Conservation (phyloP, 345 rosid genomes). For the Firmiana major region DNA sequence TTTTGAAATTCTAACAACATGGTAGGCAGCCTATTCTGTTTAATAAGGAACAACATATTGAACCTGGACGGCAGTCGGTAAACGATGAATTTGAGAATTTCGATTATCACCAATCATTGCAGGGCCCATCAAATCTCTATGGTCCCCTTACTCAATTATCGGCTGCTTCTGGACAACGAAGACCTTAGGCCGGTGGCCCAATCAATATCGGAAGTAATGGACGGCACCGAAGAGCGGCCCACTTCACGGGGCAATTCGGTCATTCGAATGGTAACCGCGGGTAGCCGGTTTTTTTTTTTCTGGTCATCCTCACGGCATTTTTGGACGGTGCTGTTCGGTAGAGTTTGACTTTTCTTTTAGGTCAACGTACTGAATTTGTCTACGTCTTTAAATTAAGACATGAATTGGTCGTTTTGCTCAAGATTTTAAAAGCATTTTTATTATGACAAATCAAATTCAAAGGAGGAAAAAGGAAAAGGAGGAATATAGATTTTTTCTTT, state of each 20-base stretch:
- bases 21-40: too few species aligned
- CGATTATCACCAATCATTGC: not conserved
- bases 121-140: not conserved
- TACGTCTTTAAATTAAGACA: not conserved
- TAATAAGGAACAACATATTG: not conserved
- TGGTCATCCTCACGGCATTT: not conserved
- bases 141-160: not conserved
- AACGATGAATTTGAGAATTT: not conserved
- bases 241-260: not conserved
- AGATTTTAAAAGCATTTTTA: too few species aligned
- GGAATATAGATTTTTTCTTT: too few species aligned
- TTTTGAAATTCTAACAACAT: too few species aligned
- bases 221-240: not conserved
- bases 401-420: not conserved
- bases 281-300: not conserved
- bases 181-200: not conserved
- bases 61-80: constrained; percentile 12
- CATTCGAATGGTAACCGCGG: not conserved
- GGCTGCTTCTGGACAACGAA: not conserved
- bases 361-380: not conserved
- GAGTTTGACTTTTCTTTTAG: not conserved
- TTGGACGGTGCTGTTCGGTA: not conserved
- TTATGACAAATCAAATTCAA: too few species aligned
- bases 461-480: too few species aligned
- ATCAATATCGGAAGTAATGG: not conserved